These are phyloP conservation scores for Claviceps sp. DNA, from an alignment of 2,329 filamentous ascomycete species.

Conservation along the genomic window DNA sequence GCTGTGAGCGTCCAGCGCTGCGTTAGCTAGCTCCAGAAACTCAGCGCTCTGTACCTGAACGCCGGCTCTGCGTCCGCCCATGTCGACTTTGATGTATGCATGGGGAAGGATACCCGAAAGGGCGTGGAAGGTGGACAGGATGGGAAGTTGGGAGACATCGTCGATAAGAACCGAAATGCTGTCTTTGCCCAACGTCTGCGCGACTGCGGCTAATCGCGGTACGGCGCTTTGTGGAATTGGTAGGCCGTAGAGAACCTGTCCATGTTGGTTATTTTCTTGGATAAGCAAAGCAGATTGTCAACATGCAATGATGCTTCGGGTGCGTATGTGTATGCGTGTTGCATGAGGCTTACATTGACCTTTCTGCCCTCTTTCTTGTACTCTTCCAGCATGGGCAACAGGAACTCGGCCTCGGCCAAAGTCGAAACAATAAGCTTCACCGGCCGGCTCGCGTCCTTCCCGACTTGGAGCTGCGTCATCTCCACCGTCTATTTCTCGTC, in stretches of 20 bases:
- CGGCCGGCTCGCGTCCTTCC: conserved; percentile 29
- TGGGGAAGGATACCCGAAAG: conserved; percentile 33
- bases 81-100: conserved; percentile 63
- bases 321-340: not conserved
- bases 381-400: conserved; percentile 46
- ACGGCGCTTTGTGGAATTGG: conserved; percentile 51
- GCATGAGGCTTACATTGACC: conserved; percentile 38
- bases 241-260: conserved; percentile 56
- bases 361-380: conserved; percentile 38
- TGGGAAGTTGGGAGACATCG: conserved; percentile 45
- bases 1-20: conserved; percentile 14
- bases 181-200: conserved; percentile 38
- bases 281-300: not conserved
- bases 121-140: conserved; percentile 28
- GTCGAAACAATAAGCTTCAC: conserved; percentile 61
- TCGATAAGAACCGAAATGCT: conserved; percentile 57
- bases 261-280: not conserved
- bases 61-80: conserved; percentile 59
- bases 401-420: conserved; percentile 56
- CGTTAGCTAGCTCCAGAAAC: conserved; percentile 33
- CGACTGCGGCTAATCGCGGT: conserved; percentile 44
- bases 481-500: conserved; percentile 42
- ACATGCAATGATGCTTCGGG: not conserved
- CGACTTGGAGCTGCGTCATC: conserved; percentile 57
- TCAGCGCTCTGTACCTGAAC: conserved; percentile 35